These are phyloP conservation scores for Colletotrichum chlorophyti DNA, from an alignment of 2,329 filamentous ascomycete genomes.

Conservation along the genomic window DNA sequence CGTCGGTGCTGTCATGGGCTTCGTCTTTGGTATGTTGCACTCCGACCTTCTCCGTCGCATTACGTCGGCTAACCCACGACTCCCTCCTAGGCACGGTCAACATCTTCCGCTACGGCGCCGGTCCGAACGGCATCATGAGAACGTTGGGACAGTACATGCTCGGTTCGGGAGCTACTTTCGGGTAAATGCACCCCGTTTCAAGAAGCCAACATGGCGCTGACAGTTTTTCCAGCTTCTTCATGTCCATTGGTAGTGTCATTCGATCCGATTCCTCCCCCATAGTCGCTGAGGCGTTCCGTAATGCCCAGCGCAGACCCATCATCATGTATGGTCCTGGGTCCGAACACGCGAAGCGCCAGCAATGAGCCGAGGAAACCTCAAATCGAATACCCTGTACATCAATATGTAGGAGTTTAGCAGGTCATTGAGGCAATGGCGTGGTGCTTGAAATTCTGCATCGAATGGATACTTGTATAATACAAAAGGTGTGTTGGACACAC, in stretches of 20 bases:
- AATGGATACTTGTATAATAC: constrained; percentile 24
- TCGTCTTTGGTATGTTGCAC: constrained; percentile 81
- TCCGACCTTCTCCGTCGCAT: background rate
- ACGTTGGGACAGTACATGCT: constrained; percentile 97
- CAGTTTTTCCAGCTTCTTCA: constrained; percentile 77
- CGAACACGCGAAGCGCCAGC: constrained; percentile 30
- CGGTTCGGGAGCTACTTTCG: constrained; percentile 93
- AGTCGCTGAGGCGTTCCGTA: constrained; percentile 76
- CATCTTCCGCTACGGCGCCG: constrained; percentile 94
- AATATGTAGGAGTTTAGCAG: constrained; percentile 15
- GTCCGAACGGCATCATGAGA: constrained; percentile 90
- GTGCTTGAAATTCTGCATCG: constrained; percentile 15
- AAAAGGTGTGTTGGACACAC: constrained; percentile 18
- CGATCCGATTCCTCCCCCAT: constrained; percentile 86
- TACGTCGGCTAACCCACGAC: background rate
- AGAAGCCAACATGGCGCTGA: background rate
- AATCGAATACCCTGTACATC: constrained; percentile 17
- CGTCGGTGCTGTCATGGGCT: constrained; percentile 95
- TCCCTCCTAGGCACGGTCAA: constrained; percentile 76
- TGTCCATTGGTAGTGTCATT: constrained; percentile 97
- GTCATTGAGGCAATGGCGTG: background rate
- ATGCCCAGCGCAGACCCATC: constrained; percentile 76
- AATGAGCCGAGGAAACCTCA: constrained; percentile 4
- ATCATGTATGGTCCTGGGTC: constrained; percentile 58
- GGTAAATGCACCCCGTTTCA: constrained; percentile 60